A percentile compares a stretch with the other conserved stretches of the same genome.
Conservation (phyloP, 371 early-diverging fungal genomes). For the Mortierella sp. region DNA sequence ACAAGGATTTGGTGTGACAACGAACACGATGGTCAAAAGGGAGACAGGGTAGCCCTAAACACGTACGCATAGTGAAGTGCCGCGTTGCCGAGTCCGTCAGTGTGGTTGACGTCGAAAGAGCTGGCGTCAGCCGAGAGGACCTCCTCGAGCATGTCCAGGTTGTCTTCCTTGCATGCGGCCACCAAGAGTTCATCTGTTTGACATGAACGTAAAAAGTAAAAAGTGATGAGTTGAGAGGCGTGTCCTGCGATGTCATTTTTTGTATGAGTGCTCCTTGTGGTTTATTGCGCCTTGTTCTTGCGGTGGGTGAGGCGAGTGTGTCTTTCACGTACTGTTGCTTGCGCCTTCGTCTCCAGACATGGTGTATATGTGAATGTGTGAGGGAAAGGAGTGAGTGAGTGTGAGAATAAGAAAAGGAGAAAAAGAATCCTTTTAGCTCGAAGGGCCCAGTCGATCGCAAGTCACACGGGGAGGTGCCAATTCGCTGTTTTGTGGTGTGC, state of each 20-base stretch:
- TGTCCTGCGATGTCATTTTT: background rate
- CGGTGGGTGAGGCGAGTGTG: no score
- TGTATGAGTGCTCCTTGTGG: background rate
- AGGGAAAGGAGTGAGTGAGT: background rate
- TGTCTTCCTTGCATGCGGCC: conserved; percentile 47
- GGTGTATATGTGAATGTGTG: background rate
- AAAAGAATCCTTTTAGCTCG: background rate
- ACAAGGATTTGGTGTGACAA: background rate
- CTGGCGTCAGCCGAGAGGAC: conserved; percentile 43
- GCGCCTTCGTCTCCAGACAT: conserved; percentile 26
- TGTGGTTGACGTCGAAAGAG: conserved; percentile 67
- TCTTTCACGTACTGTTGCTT: conserved; percentile 1
- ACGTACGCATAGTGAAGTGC: conserved; percentile 78
- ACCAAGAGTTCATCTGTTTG: conserved; percentile 43
- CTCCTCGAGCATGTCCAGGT: conserved; percentile 42
- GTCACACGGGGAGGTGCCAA: background rate
- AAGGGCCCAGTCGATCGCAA: conserved; percentile 1
- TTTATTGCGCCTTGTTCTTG: background rate
- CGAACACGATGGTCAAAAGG: no score
- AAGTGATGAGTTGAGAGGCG: background rate
- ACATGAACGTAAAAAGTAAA: background rate
- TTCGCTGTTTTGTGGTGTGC: conserved; percentile 9
- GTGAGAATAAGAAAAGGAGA: background rate
- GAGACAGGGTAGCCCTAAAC: background rate
- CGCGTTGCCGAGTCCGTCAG: conserved; percentile 72